Conservation (phyloP, 768 basidiomycete species). For the Calocybe indica region DNA sequence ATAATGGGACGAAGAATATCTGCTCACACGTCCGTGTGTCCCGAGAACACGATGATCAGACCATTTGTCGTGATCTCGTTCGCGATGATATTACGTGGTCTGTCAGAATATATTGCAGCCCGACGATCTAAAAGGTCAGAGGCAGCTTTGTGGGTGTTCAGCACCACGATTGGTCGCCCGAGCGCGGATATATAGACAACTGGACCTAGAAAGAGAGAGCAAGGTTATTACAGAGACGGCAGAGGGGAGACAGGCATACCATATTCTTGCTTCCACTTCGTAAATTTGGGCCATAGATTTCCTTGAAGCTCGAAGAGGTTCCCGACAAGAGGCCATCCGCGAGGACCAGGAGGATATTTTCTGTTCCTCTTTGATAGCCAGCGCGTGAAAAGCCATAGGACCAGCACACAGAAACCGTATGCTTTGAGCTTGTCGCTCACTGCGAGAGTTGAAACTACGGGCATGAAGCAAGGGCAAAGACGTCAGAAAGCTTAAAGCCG, state of each 20-base stretch:
- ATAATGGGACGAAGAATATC: background rate
- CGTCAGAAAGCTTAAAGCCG: no score
- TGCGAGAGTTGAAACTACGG: no score
- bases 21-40: constrained; percentile 7
- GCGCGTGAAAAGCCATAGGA: no score
- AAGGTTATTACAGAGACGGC: background rate
- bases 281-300: constrained; percentile 12
- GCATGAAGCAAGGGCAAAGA: no score
- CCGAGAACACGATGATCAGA: constrained; percentile 14
- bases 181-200: constrained; percentile 12
- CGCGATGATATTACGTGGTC: constrained; percentile 19
- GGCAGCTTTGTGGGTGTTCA: constrained; percentile 24
- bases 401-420: no score
- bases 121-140: constrained; percentile 27
- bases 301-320: constrained; percentile 19
- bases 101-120: constrained; percentile 18
- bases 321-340: constrained; percentile 21
- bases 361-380: no score
- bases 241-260: constrained; percentile 9
- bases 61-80: constrained; percentile 24
- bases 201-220: constrained; percentile 4
- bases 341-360: constrained; percentile 17
- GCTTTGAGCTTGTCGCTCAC: no score
- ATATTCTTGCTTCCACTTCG: constrained; percentile 15
- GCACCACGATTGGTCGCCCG: constrained; percentile 17